A percentile compares a stretch with the other conserved stretches of the same genome.
Conservation (phyloP, 2,329 filamentous ascomycete species). For the Nigrospora osmanthi region DNA sequence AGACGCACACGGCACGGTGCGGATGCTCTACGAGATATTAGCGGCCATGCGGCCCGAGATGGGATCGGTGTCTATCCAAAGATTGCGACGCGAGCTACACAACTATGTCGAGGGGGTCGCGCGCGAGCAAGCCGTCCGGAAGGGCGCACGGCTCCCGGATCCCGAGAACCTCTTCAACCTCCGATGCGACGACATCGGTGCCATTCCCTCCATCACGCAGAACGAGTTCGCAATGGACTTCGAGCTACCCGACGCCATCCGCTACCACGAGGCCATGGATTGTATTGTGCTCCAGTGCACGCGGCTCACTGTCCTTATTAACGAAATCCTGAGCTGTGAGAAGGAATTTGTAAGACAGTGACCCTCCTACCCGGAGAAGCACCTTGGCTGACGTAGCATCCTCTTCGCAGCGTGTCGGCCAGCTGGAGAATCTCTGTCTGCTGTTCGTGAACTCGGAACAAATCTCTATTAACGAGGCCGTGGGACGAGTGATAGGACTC, state of each 20-base stretch:
- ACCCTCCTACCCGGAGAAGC: too few relatives aligned
- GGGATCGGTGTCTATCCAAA: slow-evolving; percentile 10
- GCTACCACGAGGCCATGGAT: slow-evolving; percentile 18
- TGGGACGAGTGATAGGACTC: slow-evolving; percentile 15
- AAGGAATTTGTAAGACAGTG: slow-evolving; percentile 18
- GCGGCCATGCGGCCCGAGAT: slow-evolving; percentile 14
- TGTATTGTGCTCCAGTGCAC: slow-evolving; percentile 16
- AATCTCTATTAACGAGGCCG: slow-evolving; percentile 10
- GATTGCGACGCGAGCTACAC: slow-evolving; percentile 15
- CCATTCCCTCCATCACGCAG: slow-evolving; percentile 19
- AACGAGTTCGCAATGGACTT: slow-evolving; percentile 21
- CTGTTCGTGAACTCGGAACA: slow-evolving; percentile 19
- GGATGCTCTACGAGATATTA: slow-evolving; percentile 20
- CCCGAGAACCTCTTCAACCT: slow-evolving; percentile 20
- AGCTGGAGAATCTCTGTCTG: slow-evolving; percentile 18
- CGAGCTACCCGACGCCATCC: slow-evolving; percentile 16
- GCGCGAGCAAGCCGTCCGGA: slow-evolving; percentile 16
- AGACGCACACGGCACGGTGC: slow-evolving; percentile 12
- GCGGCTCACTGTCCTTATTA: slow-evolving; percentile 15
- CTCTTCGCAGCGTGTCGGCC: slow-evolving; percentile 13
- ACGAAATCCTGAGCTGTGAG: slow-evolving; percentile 18
- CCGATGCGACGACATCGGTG: slow-evolving; percentile 18
- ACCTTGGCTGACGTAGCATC: not conserved
- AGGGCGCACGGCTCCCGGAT: slow-evolving; percentile 12
- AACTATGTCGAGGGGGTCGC: slow-evolving; percentile 19